Base-by-base conservation (phyloP, 1,139 yeast genomes). In the Insectozyma bohioensis region DNA sequence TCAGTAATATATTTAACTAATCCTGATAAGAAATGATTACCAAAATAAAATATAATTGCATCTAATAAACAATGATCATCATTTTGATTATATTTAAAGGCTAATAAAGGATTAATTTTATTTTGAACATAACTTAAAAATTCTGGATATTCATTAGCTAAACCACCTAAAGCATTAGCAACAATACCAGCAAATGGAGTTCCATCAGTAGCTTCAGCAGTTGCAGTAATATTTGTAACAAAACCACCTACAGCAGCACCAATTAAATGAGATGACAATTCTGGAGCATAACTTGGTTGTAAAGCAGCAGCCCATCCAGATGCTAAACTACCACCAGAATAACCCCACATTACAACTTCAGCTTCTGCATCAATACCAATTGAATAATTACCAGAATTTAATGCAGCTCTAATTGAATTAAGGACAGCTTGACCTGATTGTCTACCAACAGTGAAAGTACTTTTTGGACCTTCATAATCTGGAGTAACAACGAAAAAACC, bases 271-370 rank as follows among this genome's bases (percentile, higher is more conserved):
- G 36, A 14, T 6, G 26, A 26, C 22, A 62, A 44, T 6, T 61
- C 63, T 2, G 63, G 63, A 0, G 67, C 67, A 35, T 61, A 62
- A 1, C 36, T 31, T 2, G 63, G 59, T 30, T 56, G 61, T 21
- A 63, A 40, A 9, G 58, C 48, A 1, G 67, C 56, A 5, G 67
- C 68, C 70, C 70, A 65, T 2, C 56, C 56, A 4, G 61, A 42
- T 2, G 71, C 64, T n/a, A 63, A 41, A 2, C 65, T 47, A 1
- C 72, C 72, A 15, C 72, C 72, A 6, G 68, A 61, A 38, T 62
- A 66, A 0, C 72, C 72, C 64, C 66, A 65, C 23, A 59, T 15
- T 1, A 50, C 54, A 1, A 56, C 48, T 28, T 51, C 43, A 4
- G 70, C 65, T 30, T 54, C 45, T 1, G 44, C 9, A 5, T 42